Base-by-base conservation (phyloP, 202 grass and related monocot species). In the Zoysia matrella region DNA sequence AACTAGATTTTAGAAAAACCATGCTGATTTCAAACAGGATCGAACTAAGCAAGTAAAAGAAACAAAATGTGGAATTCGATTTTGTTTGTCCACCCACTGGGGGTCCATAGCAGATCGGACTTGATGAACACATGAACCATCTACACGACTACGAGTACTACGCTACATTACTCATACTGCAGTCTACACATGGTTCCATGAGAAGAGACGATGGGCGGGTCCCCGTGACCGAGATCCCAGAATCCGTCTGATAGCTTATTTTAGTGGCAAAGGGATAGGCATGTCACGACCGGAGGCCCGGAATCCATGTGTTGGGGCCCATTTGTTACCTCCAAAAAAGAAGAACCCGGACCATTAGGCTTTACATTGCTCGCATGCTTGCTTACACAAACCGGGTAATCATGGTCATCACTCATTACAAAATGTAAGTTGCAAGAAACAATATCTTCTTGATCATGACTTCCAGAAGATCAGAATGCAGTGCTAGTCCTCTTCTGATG, bases 151-250 rank as follows among this genome's bases (percentile, higher is more conserved):
- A 36, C 30, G 30, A 36, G 30, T 36, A 36, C 30, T 36, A 36
- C 30, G 30, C 30, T 36, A 36, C 30, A 36, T 1, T 36, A 36
- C 30, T 36, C 30, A 36, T 36, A 36, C 30, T 36, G 1, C 46
- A 3, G 46, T 4, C 4, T 2, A 47, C 54, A n/a, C 49, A 51
- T 56, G 53, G 53, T 15, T 56, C 4, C 3, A 56, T n/a, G 53
- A n/a, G 53, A 15, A n/a, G 5, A n/a, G 14, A 56, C 53, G 4
- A 56, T 6, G 53, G 53, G 18, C 18, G 8, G 83, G 51, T 46
- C 60, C 60, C 72, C 22, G 12, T 41, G 71, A 76, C 56, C 56
- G 54, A 76, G 61, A 83, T 86, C 48, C 65, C 57, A 67, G 72
- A 67, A 86, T 86, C 84, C 13, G 64, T 22, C 45, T 14, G n/a